These are phyloP conservation scores for Neopestalotiopsis rosae DNA, from an alignment of 2,329 filamentous ascomycete genomes.

Conservation along the genomic window DNA sequence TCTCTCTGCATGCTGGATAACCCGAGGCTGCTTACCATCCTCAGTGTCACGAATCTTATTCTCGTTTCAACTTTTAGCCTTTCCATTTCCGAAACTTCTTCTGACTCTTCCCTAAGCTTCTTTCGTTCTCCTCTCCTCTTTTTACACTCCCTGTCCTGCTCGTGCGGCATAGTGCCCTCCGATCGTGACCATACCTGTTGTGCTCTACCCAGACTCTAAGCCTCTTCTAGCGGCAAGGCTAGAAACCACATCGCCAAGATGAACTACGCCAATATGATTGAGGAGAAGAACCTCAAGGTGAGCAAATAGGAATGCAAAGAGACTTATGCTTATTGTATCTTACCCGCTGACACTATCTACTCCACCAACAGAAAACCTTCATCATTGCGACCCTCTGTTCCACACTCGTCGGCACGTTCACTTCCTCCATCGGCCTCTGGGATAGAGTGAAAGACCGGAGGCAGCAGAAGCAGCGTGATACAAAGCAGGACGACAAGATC, in stretches of 20 bases:
- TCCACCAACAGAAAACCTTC: conserved; percentile 38
- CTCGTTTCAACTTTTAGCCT: conserved; percentile 1
- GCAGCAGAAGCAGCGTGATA: conserved; percentile 38
- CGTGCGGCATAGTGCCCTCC: background rate
- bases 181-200: background rate
- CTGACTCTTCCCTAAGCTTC: background rate
- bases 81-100: background rate
- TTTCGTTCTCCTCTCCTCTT: background rate
- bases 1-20: background rate
- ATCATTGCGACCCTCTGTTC: conserved; percentile 45
- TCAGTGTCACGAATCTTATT: background rate
- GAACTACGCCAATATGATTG: conserved; percentile 37
- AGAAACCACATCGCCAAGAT: conserved; percentile 13
- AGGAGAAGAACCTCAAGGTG: conserved; percentile 42
- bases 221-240: conserved; percentile 6
- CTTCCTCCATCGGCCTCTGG: conserved; percentile 42
- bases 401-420: conserved; percentile 44
- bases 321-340: background rate
- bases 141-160: background rate
- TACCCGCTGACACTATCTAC: background rate
- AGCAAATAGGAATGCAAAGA: conserved; percentile 8
- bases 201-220: background rate
- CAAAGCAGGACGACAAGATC: conserved; percentile 38
- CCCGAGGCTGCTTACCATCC: background rate
- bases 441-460: conserved; percentile 40